Percentiles rank a stretch among this genome's conserved stretches.
Conservation (phyloP, 805 yeast genomes). For the Scheffersomyces coipomensis region DNA sequence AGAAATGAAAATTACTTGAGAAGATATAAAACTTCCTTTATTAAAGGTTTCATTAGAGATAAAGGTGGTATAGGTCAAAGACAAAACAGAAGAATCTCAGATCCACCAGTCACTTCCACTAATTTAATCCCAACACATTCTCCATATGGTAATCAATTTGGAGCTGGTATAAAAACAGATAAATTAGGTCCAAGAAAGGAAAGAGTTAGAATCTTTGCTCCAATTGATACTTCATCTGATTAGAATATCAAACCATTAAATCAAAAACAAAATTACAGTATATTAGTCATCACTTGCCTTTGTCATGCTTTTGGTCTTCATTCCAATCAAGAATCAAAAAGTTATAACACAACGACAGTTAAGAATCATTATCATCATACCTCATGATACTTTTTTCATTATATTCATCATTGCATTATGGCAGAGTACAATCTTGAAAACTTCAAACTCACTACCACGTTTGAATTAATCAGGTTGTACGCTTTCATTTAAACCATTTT, state of each 20-base stretch:
- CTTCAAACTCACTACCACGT: too few species aligned
- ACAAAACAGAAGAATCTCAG: slow-evolving; percentile 34
- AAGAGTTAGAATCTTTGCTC: slow-evolving; percentile 39
- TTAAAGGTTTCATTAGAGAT: slow-evolving; percentile 40
- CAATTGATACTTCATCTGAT: slow-evolving; percentile 12
- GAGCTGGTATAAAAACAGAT: slow-evolving; percentile 43
- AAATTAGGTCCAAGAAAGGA: slow-evolving; percentile 47
- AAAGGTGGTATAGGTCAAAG: slow-evolving; percentile 46
- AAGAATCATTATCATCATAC: too few species aligned
- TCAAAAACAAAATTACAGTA: too few species aligned
- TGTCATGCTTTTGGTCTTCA: not conserved
- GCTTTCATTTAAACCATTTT: too few species aligned
- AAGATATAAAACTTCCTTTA: slow-evolving; percentile 41
- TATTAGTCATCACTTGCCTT: not conserved
- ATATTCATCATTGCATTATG: too few species aligned
- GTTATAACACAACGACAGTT: too few species aligned
- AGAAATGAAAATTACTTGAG: slow-evolving; percentile 37
- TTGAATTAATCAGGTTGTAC: too few species aligned
- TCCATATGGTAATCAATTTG: slow-evolving; percentile 39
- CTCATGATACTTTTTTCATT: too few species aligned
- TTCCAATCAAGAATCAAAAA: too few species aligned
- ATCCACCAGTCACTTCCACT: slow-evolving; percentile 22
- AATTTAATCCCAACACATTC: slow-evolving; percentile 40
- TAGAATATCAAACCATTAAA: too few species aligned
- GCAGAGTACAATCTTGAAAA: too few species aligned